Conservation (phyloP, 2,329 filamentous ascomycete genomes). For the Teratosphaeria destructans region DNA sequence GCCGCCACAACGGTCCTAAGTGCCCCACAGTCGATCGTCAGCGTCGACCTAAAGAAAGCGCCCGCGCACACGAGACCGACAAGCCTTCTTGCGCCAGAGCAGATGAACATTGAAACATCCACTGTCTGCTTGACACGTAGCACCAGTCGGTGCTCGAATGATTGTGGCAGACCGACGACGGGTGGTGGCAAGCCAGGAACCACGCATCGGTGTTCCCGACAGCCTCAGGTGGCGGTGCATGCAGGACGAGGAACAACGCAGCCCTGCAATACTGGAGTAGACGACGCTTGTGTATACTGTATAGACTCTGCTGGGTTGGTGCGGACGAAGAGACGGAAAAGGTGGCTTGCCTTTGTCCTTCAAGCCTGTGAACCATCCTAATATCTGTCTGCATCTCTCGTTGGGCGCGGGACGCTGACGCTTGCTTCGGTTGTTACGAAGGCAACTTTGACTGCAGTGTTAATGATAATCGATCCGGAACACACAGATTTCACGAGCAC, state of each 20-base stretch:
- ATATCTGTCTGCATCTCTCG: background rate
- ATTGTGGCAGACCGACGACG: background rate
- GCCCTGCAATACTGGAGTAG: background rate
- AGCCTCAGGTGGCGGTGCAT: constrained; percentile 1
- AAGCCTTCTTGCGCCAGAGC: background rate
- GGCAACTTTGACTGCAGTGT: background rate
- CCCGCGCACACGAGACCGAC: background rate
- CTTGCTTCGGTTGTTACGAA: constrained; percentile 1
- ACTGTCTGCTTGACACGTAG: background rate
- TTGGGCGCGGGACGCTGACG: constrained; percentile 17
- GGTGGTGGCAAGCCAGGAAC: background rate
- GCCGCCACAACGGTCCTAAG: background rate
- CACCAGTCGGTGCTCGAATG: background rate
- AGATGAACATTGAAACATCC: background rate
- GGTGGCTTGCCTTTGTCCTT: constrained; percentile 1
- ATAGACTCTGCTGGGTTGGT: background rate
- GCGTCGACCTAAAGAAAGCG: background rate
- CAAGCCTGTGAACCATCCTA: background rate
- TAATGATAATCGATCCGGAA: constrained; percentile 1
- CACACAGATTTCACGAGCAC: constrained; percentile 6
- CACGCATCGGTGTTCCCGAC: constrained; percentile 1
- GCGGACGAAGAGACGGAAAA: background rate
- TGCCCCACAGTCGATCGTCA: background rate
- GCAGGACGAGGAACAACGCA: background rate
- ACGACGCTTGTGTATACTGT: background rate